A percentile compares a stretch with the other conserved stretches of the same genome.
Conservation (phyloP, 257 asterid species). For the Solanum pinnatisectum region DNA sequence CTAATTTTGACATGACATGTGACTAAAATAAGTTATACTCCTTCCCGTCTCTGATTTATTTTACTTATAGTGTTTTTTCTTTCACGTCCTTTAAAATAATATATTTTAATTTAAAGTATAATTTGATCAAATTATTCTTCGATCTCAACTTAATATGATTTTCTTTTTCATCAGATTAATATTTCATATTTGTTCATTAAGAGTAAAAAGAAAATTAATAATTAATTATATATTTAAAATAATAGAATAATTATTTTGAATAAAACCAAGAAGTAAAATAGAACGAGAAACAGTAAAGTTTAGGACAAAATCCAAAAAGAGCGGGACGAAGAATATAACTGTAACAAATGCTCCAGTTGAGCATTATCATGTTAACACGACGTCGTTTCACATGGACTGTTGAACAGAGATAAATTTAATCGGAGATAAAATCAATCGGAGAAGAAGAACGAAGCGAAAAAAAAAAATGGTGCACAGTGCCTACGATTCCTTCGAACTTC, state of each 20-base stretch:
- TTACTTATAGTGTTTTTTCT: no score
- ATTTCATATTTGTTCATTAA: no score
- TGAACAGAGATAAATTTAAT: neutral
- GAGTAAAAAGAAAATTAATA: no score
- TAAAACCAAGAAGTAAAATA: neutral
- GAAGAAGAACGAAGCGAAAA: neutral
- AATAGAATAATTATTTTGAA: no score
- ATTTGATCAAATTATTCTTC: no score
- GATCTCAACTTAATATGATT: no score
- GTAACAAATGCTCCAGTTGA: neutral
- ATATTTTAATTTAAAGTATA: no score
- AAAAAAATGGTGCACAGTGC: constrained; percentile 88
- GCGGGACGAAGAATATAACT: neutral
- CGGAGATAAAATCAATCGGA: neutral
- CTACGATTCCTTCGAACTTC: constrained; percentile 68
- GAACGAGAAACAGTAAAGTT: neutral
- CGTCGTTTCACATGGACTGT: neutral
- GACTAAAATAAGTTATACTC: neutral
- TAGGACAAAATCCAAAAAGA: neutral
- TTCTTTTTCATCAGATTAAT: no score
- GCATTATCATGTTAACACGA: neutral
- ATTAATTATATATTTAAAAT: no score
- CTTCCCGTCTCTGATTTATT: no score
- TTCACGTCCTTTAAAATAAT: no score
- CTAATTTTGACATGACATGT: neutral